Percentiles rank a stretch among this genome's conserved stretches.
Evolutionary conservation across 495 filamentous ascomycete genomes (phyloP).

Genomic region (Astrothelium macrocarpum): DNA sequence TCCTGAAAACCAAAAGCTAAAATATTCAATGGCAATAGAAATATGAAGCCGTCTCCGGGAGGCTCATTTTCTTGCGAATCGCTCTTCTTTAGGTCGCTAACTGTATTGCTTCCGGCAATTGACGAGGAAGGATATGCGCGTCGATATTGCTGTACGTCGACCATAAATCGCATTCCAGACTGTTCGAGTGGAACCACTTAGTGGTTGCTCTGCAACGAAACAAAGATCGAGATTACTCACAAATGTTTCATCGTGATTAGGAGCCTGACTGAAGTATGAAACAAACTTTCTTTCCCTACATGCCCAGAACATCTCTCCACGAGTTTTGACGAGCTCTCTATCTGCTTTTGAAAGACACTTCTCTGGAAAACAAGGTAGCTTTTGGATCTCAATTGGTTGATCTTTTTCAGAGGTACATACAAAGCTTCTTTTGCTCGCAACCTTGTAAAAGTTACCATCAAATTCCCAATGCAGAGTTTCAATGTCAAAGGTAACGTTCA

Average conservation of each 20-base stretch:
- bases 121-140: background rate
- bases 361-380: background rate
- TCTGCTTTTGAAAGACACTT: background rate
- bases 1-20: background rate
- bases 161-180: background rate
- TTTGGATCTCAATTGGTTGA: background rate
- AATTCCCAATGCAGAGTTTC: background rate
- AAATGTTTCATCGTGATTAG: background rate
- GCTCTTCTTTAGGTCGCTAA: background rate
- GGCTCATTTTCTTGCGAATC: background rate
- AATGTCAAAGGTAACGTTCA: background rate
- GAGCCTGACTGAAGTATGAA: background rate
- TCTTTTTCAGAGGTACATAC: background rate
- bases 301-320: background rate
- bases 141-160: background rate
- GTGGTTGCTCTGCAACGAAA: background rate
- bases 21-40: background rate
- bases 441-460: background rate
- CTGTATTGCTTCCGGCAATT: background rate
- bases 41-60: background rate
- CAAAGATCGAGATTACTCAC: background rate
- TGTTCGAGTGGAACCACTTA: background rate
- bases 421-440: background rate
- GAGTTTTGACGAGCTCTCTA: background rate
- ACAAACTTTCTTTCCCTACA: background rate